Percentiles rank a stretch among this genome's conserved stretches.
Evolutionary conservation across 1,139 yeast genomes (phyloP).

Genomic region (Lodderomyces pseudojiufengensis): DNA sequence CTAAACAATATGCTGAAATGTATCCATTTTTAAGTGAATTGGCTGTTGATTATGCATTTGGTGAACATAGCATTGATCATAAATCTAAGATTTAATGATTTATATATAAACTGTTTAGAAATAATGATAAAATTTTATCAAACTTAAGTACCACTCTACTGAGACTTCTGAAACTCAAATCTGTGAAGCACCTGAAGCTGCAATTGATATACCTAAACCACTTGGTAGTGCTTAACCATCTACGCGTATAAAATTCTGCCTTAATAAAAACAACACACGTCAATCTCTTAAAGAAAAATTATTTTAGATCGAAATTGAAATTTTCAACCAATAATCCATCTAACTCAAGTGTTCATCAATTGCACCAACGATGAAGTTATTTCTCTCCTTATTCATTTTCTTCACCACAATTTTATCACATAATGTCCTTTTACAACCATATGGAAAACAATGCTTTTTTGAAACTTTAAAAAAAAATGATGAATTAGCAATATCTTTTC

Average conservation of each 20-base stretch:
- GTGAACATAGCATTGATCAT: constrained; percentile 4
- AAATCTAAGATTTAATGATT: constrained; percentile 2
- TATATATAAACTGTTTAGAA: background rate
- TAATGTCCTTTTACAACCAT: constrained; percentile 78
- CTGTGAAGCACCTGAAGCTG: too few relatives aligned
- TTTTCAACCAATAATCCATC: too few relatives aligned
- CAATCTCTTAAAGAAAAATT: too few relatives aligned
- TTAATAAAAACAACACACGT: too few relatives aligned
- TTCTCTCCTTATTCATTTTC: constrained; percentile 7
- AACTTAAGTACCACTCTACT: too few relatives aligned
- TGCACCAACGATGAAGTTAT: constrained; percentile 6
- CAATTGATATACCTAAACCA: too few relatives aligned
- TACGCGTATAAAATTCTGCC: too few relatives aligned
- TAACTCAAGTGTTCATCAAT: too few relatives aligned
- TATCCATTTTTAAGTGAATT: constrained; percentile 45
- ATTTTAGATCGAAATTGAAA: too few relatives aligned
- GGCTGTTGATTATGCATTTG: constrained; percentile 21
- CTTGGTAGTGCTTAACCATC: too few relatives aligned
- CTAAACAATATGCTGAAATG: constrained; percentile 40
- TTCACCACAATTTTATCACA: constrained; percentile 50
- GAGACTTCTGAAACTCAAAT: too few relatives aligned
- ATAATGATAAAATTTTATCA: too few relatives aligned
- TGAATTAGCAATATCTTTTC: constrained; percentile 85
- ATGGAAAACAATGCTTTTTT: constrained; percentile 84
- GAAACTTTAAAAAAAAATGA: constrained; percentile 81